A percentile compares a stretch with the other conserved stretches of the same genome.
Conservation (phyloP, 345 rosid genomes). For the Bruguiera gymnorhiza region DNA sequence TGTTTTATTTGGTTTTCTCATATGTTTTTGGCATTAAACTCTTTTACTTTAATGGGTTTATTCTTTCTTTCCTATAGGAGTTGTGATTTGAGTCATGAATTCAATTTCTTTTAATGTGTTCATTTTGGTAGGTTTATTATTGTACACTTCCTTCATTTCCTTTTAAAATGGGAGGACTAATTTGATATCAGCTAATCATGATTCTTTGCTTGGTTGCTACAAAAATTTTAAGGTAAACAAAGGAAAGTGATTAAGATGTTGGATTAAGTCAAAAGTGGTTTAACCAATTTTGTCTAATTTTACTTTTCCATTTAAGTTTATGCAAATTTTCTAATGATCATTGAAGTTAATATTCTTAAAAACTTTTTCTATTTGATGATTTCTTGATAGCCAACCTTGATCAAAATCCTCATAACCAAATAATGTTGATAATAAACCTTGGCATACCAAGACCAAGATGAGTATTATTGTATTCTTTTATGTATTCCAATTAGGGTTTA, state of each 20-base stretch:
- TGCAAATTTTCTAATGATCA: not conserved
- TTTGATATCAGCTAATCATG: not conserved
- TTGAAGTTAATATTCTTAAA: not conserved
- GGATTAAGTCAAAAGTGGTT: not conserved
- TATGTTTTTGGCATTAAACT: too few species aligned
- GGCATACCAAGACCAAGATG: too few species aligned
- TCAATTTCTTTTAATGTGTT: not conserved
- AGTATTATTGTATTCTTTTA: accelerated
- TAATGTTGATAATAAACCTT: too few species aligned
- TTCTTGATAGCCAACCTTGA: not conserved
- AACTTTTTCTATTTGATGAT: not conserved
- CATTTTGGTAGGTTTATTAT: not conserved
- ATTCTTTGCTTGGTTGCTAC: not conserved
- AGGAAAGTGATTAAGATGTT: not conserved
- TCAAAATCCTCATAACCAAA: too few species aligned
- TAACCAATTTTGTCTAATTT: not conserved
- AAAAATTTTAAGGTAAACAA: not conserved
- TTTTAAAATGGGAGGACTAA: not conserved
- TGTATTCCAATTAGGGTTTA: too few species aligned
- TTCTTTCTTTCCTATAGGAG: too few species aligned
- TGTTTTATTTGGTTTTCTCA: too few species aligned
- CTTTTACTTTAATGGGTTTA: too few species aligned
- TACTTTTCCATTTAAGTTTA: constrained; percentile 1
- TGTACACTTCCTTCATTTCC: not conserved
- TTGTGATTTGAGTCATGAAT: not conserved